These are phyloP conservation scores for Ophiocordyceps camponoti-rufipedis DNA, from an alignment of 2,329 filamentous ascomycete genomes.

Conservation along the genomic window DNA sequence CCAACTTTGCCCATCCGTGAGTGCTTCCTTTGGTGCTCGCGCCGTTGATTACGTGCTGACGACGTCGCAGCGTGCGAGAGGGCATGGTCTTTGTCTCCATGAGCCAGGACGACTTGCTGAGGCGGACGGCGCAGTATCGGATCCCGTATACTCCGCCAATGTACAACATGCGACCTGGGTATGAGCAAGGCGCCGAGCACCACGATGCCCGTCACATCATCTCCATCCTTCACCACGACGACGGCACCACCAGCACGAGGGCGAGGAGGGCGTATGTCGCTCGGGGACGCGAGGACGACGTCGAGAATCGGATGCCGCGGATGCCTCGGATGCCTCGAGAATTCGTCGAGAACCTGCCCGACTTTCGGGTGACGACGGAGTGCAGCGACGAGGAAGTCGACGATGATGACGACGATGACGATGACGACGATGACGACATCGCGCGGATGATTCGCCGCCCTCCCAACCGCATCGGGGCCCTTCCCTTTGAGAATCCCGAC, in stretches of 20 bases:
- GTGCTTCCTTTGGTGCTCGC: slow-evolving; percentile 17
- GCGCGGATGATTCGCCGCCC: slow-evolving; percentile 17
- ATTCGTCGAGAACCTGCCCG: slow-evolving; percentile 27
- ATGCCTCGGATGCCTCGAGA: slow-evolving; percentile 32
- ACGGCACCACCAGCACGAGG: slow-evolving; percentile 29
- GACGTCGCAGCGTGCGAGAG: slow-evolving; percentile 53
- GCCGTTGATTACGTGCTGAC: neutral
- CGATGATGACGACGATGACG: slow-evolving; percentile 8
- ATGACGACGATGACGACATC: slow-evolving; percentile 18
- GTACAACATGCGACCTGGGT: neutral
- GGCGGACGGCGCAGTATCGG: slow-evolving; percentile 55
- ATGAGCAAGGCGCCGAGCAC: slow-evolving; percentile 2
- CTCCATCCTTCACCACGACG: slow-evolving; percentile 33
- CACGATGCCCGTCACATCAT: slow-evolving; percentile 19
- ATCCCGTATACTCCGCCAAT: slow-evolving; percentile 37
- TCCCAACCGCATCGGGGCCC: slow-evolving; percentile 32
- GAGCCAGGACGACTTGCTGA: slow-evolving; percentile 58
- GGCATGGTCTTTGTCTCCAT: slow-evolving; percentile 87
- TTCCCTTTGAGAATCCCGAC: slow-evolving; percentile 34
- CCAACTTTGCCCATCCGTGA: slow-evolving; percentile 70
- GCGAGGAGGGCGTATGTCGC: slow-evolving; percentile 26
- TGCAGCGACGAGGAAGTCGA: slow-evolving; percentile 33
- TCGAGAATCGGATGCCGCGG: slow-evolving; percentile 24
- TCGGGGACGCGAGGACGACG: slow-evolving; percentile 19
- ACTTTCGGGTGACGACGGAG: slow-evolving; percentile 38